A percentile compares a stretch with the other conserved stretches of the same genome.
These are phyloP conservation scores for Geotrichum citri-aurantii DNA, from an alignment of 1,139 yeast species.

Conservation along the genomic window DNA sequence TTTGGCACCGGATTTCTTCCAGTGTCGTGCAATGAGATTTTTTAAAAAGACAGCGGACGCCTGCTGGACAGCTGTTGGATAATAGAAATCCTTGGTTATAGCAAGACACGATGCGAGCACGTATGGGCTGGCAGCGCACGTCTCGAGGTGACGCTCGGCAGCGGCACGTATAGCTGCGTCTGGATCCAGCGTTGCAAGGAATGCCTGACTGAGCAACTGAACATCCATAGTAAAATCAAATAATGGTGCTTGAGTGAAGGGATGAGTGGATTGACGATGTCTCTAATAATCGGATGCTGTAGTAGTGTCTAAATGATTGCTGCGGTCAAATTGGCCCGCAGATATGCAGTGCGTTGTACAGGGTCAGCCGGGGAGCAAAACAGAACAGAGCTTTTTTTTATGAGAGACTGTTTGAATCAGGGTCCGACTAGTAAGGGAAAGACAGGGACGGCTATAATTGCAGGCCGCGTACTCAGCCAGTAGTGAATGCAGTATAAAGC, in stretches of 20 bases:
- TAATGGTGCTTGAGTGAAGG: too few relatives aligned
- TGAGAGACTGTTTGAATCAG: neutral
- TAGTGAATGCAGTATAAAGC: neutral
- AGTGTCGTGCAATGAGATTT: constrained; percentile 59
- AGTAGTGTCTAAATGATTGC: neutral
- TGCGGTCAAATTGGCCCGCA: neutral
- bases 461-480: neutral
- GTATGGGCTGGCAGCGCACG: constrained; percentile 57
- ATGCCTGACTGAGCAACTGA: constrained; percentile 30
- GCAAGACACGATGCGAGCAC: constrained; percentile 80
- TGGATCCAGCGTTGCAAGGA: constrained; percentile 73
- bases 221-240: constrained; percentile 10
- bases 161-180: constrained; percentile 55
- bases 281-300: neutral
- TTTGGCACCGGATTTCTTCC: constrained; percentile 39
- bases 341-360: neutral
- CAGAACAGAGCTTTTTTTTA: neutral
- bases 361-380: neutral
- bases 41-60: constrained; percentile 88
- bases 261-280: too few relatives aligned
- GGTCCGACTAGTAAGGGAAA: neutral
- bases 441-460: neutral
- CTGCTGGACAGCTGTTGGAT: constrained; percentile 52
- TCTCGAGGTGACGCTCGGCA: constrained; percentile 61
- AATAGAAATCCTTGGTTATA: constrained; percentile 52